Evolutionary conservation across 1,139 yeast species (phyloP).

Genomic region (Sugiyamaella paludigena): DNA sequence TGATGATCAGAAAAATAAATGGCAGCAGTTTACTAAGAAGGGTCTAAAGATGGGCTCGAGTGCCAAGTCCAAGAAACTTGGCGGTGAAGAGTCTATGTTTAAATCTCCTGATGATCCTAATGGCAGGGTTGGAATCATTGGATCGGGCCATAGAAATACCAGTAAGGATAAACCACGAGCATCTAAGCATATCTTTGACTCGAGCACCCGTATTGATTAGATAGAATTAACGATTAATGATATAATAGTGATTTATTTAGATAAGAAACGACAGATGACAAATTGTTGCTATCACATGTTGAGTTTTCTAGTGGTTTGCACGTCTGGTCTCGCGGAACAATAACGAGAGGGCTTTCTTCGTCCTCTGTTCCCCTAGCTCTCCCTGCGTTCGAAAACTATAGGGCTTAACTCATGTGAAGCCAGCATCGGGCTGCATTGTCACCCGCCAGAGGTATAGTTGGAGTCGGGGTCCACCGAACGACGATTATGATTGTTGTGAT

Average conservation of each 20-base stretch:
- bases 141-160: slow-evolving; percentile 13
- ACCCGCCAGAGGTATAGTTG: no score
- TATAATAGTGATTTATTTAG: not conserved
- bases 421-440: no score
- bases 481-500: no score
- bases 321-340: no score
- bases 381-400: no score
- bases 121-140: slow-evolving; percentile 32
- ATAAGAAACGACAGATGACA: not conserved
- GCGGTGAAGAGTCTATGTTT: slow-evolving; percentile 32
- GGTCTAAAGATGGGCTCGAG: slow-evolving; percentile 28
- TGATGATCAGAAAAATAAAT: slow-evolving; percentile 33
- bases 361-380: no score
- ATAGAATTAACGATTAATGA: not conserved
- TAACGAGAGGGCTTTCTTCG: no score
- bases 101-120: slow-evolving; percentile 29
- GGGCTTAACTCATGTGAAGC: no score
- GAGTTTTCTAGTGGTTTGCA: no score
- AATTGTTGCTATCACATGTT: no score
- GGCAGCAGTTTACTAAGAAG: slow-evolving; percentile 37
- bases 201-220: slow-evolving; percentile 11
- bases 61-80: slow-evolving; percentile 21
- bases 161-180: slow-evolving; percentile 1
- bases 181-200: slow-evolving; percentile 16
- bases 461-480: no score